phyloP scores from a whole-genome alignment of 805 yeast genomes.

The Wickerhamomyces strasburgensis region DNA sequence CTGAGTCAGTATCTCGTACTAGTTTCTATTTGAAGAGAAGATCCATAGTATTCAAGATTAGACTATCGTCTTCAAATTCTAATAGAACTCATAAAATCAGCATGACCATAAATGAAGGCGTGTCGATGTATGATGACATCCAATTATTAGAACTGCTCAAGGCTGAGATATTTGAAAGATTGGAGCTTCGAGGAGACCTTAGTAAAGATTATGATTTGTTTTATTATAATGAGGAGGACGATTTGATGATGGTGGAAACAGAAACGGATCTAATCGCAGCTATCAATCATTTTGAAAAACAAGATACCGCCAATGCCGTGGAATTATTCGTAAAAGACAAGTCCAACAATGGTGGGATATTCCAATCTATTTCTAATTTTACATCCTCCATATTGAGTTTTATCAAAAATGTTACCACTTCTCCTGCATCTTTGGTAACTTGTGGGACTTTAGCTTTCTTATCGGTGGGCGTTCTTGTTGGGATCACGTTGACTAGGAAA shows the following conservation, averaged over 20 bases:
- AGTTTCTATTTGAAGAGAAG: slow-evolving; percentile 18
- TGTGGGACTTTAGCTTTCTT: slow-evolving; percentile 18
- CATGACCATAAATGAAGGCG: slow-evolving; percentile 20
- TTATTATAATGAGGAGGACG: slow-evolving; percentile 36
- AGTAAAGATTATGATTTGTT: slow-evolving; percentile 24
- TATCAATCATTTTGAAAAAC: slow-evolving; percentile 16
- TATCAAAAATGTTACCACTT: neutral
- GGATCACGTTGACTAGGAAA: slow-evolving; percentile 13
- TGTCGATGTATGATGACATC: slow-evolving; percentile 19
- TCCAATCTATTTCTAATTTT: neutral
- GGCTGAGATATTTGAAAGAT: slow-evolving; percentile 20
- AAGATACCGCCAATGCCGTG: slow-evolving; percentile 6
- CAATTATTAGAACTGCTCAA: slow-evolving; percentile 21
- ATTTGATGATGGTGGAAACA: slow-evolving; percentile 29
- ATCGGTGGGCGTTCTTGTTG: slow-evolving; percentile 21
- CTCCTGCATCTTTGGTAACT: neutral
- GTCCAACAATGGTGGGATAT: neutral
- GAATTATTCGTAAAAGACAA: slow-evolving; percentile 10
- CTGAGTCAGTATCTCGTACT: slow-evolving; percentile 21
- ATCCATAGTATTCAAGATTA: slow-evolving; percentile 20
- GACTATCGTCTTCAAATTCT: slow-evolving; percentile 5
- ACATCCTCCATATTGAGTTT: neutral
- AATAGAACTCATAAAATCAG: slow-evolving; percentile 20
- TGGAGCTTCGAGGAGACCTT: slow-evolving; percentile 18
- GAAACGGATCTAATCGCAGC: slow-evolving; percentile 31